These are phyloP conservation scores for Gaeumannomyces tritici DNA, from an alignment of 2,329 filamentous ascomycete species.

Conservation along the genomic window DNA sequence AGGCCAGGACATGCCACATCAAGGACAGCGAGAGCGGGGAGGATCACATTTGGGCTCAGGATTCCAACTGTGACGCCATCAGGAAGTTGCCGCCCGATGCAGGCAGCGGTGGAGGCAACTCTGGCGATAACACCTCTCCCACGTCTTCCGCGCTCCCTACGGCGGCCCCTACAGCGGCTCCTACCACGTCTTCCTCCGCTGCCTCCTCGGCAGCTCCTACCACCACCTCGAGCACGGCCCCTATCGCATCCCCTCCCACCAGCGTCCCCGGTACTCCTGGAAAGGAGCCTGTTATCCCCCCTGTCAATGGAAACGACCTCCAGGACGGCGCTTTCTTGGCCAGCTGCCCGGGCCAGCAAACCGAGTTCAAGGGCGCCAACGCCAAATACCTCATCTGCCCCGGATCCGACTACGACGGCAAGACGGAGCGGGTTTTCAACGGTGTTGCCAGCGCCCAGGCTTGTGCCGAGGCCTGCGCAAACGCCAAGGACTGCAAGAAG, in stretches of 20 bases:
- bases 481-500: conserved; percentile 1
- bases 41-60: not conserved
- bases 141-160: not conserved
- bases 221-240: no score
- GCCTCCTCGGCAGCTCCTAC: no score
- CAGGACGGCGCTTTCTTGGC: not conserved
- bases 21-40: not conserved
- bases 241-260: not conserved
- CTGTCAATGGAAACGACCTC: not conserved
- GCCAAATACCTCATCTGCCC: conserved; percentile 5
- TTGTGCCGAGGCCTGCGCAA: conserved; percentile 5
- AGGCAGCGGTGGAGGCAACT: not conserved
- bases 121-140: not conserved
- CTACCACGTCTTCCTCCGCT: no score
- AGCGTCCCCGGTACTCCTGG: not conserved
- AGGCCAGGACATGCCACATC: not conserved
- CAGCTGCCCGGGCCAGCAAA: not conserved
- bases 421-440: conserved; percentile 1
- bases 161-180: no score
- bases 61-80: conserved; percentile 1
- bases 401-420: conserved; percentile 1
- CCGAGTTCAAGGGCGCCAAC: not conserved
- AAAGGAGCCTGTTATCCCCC: not conserved
- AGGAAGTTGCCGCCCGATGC: not conserved
- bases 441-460: conserved; percentile 1